These are phyloP conservation scores for Candolleomyces eurysporus DNA, from an alignment of 768 basidiomycete species.

Conservation along the genomic window DNA sequence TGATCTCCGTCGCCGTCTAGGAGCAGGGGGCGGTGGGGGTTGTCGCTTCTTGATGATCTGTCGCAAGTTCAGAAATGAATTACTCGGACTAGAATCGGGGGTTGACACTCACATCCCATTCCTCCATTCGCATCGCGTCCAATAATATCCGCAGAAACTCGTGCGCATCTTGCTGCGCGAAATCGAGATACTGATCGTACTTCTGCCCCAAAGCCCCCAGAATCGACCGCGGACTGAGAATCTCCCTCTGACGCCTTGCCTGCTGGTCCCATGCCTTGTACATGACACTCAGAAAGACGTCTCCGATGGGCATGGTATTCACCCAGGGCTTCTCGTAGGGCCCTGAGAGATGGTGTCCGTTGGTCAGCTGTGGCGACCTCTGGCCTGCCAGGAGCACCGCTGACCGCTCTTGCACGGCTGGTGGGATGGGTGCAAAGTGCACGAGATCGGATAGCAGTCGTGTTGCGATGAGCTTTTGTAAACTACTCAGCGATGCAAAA, in stretches of 20 bases:
- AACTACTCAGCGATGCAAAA: slow-evolving; percentile 5
- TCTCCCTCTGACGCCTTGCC: slow-evolving; percentile 45
- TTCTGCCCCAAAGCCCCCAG: slow-evolving; percentile 72
- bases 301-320: slow-evolving; percentile 67
- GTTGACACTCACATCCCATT: slow-evolving; percentile 65
- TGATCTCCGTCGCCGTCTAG: slow-evolving; percentile 40
- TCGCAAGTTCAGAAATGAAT: slow-evolving; percentile 3
- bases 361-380: slow-evolving; percentile 68
- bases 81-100: not conserved
- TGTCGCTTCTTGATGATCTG: slow-evolving; percentile 79
- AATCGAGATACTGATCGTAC: slow-evolving; percentile 93
- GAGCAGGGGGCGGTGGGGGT: slow-evolving; percentile 36
- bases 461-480: slow-evolving; percentile 62
- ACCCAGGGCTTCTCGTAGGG: slow-evolving; percentile 51
- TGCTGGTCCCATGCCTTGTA: slow-evolving; percentile 65
- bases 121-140: slow-evolving; percentile 94
- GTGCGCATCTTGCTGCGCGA: slow-evolving; percentile 94
- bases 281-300: slow-evolving; percentile 62
- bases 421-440: slow-evolving; percentile 50
- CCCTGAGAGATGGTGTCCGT: slow-evolving; percentile 58
- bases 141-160: slow-evolving; percentile 88
- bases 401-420: slow-evolving; percentile 36
- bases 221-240: slow-evolving; percentile 65
- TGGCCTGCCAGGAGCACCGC: slow-evolving; percentile 40
- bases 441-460: slow-evolving; percentile 56